Conservation (phyloP, 768 basidiomycete genomes). For the Mycena filopes region DNA sequence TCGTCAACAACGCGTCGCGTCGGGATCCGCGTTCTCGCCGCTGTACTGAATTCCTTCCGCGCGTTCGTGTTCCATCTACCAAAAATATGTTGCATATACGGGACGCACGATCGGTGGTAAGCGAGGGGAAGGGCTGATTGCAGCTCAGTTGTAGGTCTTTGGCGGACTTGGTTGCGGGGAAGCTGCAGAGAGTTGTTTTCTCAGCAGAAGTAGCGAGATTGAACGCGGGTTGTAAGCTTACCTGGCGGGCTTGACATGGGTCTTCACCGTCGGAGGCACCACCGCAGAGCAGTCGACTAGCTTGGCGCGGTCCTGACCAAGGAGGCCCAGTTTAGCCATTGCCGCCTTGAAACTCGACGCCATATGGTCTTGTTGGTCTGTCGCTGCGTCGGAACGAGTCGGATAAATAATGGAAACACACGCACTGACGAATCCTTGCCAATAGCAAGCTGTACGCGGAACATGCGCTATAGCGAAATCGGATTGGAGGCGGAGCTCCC, state of each 20-base stretch:
- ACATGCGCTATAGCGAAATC: conserved; percentile 43
- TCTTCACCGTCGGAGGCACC: conserved; percentile 1
- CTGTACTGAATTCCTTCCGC: no score
- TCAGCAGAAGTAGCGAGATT: no score
- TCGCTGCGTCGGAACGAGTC: neutral
- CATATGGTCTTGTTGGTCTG: conserved; percentile 12
- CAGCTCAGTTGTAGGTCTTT: conserved; percentile 17
- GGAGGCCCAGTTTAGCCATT: conserved; percentile 16
- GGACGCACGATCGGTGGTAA: conserved; percentile 9
- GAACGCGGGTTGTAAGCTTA: neutral
- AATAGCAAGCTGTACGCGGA: conserved; percentile 36
- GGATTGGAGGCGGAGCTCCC: conserved; percentile 53
- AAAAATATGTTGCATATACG: no score
- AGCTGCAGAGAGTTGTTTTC: no score
- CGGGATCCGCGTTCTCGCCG: no score
- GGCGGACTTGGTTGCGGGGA: conserved; percentile 12
- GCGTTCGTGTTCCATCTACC: no score
- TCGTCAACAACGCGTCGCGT: no score
- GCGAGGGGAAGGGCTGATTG: conserved; percentile 1
- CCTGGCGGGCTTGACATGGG: conserved; percentile 9
- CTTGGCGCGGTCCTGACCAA: neutral
- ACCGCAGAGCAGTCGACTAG: conserved; percentile 20
- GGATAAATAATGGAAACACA: neutral
- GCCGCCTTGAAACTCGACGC: conserved; percentile 5
- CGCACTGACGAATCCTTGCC: conserved; percentile 31